Evolutionary conservation across 2,329 filamentous ascomycete species (phyloP), one percentile per base, ranked within the genome.

Genomic region (Aspergillus fumigatiaffinis): DNA sequence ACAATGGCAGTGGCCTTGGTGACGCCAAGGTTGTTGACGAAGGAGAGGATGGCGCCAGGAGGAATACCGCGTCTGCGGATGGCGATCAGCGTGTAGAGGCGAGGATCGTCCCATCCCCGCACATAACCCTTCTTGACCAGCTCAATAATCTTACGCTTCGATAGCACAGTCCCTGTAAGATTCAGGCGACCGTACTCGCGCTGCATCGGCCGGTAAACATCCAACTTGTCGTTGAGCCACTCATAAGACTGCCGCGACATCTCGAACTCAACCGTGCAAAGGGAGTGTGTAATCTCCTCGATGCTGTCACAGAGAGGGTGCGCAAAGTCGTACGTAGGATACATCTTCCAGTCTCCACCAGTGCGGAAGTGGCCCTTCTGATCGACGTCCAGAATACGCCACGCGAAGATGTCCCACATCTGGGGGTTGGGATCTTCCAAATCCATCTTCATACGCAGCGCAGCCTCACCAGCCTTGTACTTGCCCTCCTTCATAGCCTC

Each of bases 391-490:
- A 91, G 82, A 55, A 97, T 87, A 59, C 93, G 86, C 75, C 96
- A 97, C 17, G 93, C 93, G 1, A 90, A 90, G 54, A 96, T 77
- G 79, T 97, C 93, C 93, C 93, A 97, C 90, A 96, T 92, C 75
- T 96, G 91, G 6, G 92, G 92, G 72, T 97, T 97, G 29, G 88
- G 87, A 66, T 88, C 87, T 52, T 85, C 84, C n/a, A 87, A 66
- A 62, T 91, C 84, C 80, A 96, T 91, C 79, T 96, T 96, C 92
- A 97, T 97, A 60, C 93, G 87, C 53, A 97, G 79, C 67, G 91
- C 89, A 1, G 91, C 93, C 72, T 91, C 87, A 67, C 87, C 86
- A 1, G 91, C 87, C 72, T 89, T 87, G 76, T 97, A 97, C 75
- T 93, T 90, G 21, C 93, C 93, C 69, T 95, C 91, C 52, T 87